phyloP scores from a whole-genome alignment of 768 basidiomycete genomes.

The Termitomyces sp. region DNA sequence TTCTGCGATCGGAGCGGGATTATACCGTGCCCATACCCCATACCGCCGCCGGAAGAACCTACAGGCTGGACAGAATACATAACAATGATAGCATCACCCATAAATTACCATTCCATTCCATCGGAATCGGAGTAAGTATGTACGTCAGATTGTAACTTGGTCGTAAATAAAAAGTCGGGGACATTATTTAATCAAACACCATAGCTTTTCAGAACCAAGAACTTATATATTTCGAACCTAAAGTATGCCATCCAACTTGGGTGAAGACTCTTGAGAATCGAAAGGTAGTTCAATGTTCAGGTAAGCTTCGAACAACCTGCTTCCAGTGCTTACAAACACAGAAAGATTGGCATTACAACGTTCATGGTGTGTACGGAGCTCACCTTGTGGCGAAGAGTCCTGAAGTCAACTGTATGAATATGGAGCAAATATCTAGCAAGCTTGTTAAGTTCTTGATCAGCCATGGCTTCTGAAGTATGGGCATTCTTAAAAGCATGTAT shows the following conservation, averaged over 20 bases:
- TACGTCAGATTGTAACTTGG: too few species aligned
- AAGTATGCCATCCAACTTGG: not conserved
- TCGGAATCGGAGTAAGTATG: too few species aligned
- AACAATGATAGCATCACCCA: too few species aligned
- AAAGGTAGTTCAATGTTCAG: conserved; percentile 12
- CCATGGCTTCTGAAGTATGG: conserved; percentile 57
- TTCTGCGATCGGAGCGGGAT: too few species aligned
- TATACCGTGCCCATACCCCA: too few species aligned
- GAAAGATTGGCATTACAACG: not conserved
- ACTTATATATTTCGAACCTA: not conserved
- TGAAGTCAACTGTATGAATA: conserved; percentile 59
- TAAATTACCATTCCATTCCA: too few species aligned
- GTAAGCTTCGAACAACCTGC: conserved; percentile 38
- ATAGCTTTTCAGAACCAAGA: not conserved
- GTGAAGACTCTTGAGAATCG: not conserved
- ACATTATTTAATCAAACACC: not conserved
- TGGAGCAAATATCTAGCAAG: conserved; percentile 64
- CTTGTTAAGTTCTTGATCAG: conserved; percentile 67
- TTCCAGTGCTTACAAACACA: conserved; percentile 45
- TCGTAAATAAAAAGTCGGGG: too few species aligned
- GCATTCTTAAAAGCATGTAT: conserved; percentile 81
- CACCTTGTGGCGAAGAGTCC: conserved; percentile 65
- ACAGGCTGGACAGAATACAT: too few species aligned
- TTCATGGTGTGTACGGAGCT: conserved; percentile 12
- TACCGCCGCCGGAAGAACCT: too few species aligned